A percentile compares a stretch with the other conserved stretches of the same genome.
Conservation (phyloP, 139 green algal species). For the Picocystis salinarum region DNA sequence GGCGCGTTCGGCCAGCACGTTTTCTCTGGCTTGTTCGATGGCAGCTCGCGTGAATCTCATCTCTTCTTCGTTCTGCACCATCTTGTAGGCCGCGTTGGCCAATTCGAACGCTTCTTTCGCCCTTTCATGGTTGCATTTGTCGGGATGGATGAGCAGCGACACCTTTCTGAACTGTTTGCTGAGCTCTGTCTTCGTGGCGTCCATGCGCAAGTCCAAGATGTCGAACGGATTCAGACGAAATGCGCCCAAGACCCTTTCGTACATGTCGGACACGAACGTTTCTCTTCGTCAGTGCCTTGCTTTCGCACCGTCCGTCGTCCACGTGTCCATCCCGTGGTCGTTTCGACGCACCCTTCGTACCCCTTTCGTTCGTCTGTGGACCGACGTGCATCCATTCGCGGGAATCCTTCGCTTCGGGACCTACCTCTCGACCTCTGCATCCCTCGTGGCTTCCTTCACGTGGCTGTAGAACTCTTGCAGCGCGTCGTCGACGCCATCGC, state of each 20-base stretch:
- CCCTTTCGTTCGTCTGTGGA: background rate
- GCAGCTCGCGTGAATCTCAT: background rate
- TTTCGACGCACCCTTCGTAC: background rate
- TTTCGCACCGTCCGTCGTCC: background rate
- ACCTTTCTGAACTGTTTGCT: slow-evolving; percentile 70
- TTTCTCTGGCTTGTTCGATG: background rate
- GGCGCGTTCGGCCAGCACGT: background rate
- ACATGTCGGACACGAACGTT: too few relatives aligned
- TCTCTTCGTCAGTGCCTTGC: background rate
- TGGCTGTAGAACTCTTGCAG: slow-evolving; percentile 59
- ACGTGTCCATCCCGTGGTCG: background rate
- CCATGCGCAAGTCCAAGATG: slow-evolving; percentile 66
- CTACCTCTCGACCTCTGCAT: slow-evolving; percentile 64
- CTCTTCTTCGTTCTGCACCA: background rate
- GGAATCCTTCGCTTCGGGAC: background rate
- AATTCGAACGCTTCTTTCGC: slow-evolving; percentile 61
- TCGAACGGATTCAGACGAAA: slow-evolving; percentile 97
- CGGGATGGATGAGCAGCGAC: slow-evolving; percentile 50
- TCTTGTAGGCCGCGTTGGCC: slow-evolving; percentile 1
- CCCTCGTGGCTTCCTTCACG: slow-evolving; percentile 65
- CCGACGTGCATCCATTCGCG: background rate
- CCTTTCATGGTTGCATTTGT: slow-evolving; percentile 49
- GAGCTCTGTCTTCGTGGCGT: slow-evolving; percentile 55
- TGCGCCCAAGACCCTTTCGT: slow-evolving; percentile 50
- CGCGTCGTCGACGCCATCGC: background rate